phyloP scores from a whole-genome alignment of 352 stramenopile species.

The Globisporangium heterothallicum region DNA sequence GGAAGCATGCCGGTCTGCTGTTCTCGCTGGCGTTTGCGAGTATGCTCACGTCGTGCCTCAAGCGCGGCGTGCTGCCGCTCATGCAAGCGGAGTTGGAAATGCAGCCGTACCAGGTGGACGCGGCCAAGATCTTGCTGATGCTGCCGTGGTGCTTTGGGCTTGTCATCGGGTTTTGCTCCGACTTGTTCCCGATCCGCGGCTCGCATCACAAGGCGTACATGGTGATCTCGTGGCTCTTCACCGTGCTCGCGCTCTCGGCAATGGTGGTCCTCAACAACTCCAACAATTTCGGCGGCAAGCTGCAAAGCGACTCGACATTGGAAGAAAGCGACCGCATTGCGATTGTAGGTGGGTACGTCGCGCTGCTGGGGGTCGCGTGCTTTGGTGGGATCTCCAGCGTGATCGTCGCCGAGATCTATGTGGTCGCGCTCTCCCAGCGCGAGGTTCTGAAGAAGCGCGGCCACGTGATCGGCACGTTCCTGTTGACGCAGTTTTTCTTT shows the following conservation, averaged over 20 bases:
- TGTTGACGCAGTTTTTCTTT: slow-evolving; percentile 28
- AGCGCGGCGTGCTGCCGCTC: slow-evolving; percentile 32
- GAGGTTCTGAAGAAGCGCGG: slow-evolving; percentile 26
- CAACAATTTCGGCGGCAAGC: slow-evolving; percentile 16
- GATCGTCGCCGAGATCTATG: slow-evolving; percentile 33
- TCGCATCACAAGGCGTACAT: slow-evolving; percentile 20
- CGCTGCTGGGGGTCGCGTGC: slow-evolving; percentile 30
- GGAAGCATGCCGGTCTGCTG: slow-evolving; percentile 25
- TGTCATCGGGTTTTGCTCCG: slow-evolving; percentile 15
- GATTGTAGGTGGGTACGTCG: slow-evolving; percentile 29
- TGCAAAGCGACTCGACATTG: slow-evolving; percentile 16
- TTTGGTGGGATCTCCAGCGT: slow-evolving; percentile 40
- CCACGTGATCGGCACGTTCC: slow-evolving; percentile 23
- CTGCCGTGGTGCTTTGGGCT: slow-evolving; percentile 33
- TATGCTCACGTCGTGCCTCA: slow-evolving; percentile 36
- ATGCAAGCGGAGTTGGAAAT: slow-evolving; percentile 33
- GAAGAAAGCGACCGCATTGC: slow-evolving; percentile 13
- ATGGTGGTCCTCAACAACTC: slow-evolving; percentile 34
- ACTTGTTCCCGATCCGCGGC: slow-evolving; percentile 12
- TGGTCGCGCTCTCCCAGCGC: slow-evolving; percentile 34
- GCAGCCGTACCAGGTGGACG: slow-evolving; percentile 29
- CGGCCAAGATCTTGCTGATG: slow-evolving; percentile 28
- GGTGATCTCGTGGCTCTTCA: slow-evolving; percentile 14
- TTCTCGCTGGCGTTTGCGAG: slow-evolving; percentile 33
- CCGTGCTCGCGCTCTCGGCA: slow-evolving; percentile 24